phyloP scores from a whole-genome alignment of 2,329 filamentous ascomycete genomes.

The Neopestalotiopsis sp. region DNA sequence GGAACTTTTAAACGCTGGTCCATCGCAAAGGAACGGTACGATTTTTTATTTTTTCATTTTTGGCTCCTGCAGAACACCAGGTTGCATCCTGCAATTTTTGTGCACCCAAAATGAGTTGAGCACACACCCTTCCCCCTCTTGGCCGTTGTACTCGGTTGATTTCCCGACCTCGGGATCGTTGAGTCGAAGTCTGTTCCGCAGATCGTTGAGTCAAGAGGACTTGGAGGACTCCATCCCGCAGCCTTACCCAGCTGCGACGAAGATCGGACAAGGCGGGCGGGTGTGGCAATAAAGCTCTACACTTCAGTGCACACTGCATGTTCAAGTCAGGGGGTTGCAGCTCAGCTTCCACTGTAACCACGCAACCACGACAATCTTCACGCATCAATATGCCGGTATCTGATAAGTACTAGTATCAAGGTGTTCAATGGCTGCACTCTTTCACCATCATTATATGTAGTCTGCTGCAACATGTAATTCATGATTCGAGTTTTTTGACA shows the following conservation, averaged over 20 bases:
- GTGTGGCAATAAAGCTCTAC: conserved; percentile 4
- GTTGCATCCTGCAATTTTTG: background rate
- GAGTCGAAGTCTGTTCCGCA: conserved; percentile 5
- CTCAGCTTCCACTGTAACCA: background rate
- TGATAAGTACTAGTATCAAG: too few species aligned
- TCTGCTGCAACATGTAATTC: too few species aligned
- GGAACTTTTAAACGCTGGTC: background rate
- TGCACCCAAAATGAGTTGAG: background rate
- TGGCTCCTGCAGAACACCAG: background rate
- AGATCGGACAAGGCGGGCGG: conserved; percentile 8
- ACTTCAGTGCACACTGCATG: background rate
- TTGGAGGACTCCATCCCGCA: background rate
- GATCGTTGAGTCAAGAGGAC: background rate
- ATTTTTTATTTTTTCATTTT: background rate
- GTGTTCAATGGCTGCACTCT: too few species aligned
- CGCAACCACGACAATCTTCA: background rate
- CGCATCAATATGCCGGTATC: background rate
- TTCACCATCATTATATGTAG: too few species aligned
- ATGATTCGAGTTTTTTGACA: too few species aligned
- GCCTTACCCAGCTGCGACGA: conserved; percentile 9
- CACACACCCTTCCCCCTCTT: background rate
- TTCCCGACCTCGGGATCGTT: background rate
- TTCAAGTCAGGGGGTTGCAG: conserved; percentile 7
- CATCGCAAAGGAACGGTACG: background rate
- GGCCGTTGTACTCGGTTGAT: background rate